Evolutionary conservation across 495 filamentous ascomycete species (phyloP), one percentile per base, ranked within the genome.

Genomic region (Elasticomyces elasticus): DNA sequence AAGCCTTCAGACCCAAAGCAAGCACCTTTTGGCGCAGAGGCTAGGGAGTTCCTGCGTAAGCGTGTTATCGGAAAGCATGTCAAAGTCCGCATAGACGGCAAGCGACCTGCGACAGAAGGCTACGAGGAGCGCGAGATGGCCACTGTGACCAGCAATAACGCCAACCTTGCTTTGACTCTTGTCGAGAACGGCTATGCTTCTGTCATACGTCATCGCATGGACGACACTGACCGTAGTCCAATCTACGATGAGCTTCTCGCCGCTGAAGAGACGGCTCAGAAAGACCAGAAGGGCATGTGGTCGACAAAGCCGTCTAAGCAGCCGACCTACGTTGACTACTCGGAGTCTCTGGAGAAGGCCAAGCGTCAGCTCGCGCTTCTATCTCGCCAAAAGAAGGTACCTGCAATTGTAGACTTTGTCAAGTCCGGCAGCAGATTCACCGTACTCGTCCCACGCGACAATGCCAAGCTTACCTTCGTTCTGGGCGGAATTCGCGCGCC

Each of bases 31-130:
- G 78, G 80, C 52, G 84, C 91, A 11, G 91, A 96, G 60, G 91
- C 94, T 15, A 97, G 97, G 73, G 94, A 99, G 67, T 97, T 86
- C 65, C 70, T 97, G 57, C 80, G 94, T 31, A 96, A 95, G 76
- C 86, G 81, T 64, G 69, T 96, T 5, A 97, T 99, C 62, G 94
- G 88, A 31, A 99, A 99, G 71, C 86, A 94, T 62, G 89, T 97
- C 40, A 82, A 81, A 67, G 76, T 95, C 27, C 82, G 77, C 19
- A 80, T 92, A 49, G 89, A 97, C 68, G 94, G 94, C 53, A 89
- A 90, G 67, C 86, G 89, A 67, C 80, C 92, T 45, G 89, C 90
- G 11, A 87, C 72, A 5, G 92, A 95, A 54, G 91, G 85, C 5
- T 99, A 85, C 60, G 91, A 96, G 65, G 92, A 90, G 67, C 83